These are phyloP conservation scores for Hyaloperonospora brassicae DNA, from an alignment of 352 stramenopile species.

Conservation along the genomic window DNA sequence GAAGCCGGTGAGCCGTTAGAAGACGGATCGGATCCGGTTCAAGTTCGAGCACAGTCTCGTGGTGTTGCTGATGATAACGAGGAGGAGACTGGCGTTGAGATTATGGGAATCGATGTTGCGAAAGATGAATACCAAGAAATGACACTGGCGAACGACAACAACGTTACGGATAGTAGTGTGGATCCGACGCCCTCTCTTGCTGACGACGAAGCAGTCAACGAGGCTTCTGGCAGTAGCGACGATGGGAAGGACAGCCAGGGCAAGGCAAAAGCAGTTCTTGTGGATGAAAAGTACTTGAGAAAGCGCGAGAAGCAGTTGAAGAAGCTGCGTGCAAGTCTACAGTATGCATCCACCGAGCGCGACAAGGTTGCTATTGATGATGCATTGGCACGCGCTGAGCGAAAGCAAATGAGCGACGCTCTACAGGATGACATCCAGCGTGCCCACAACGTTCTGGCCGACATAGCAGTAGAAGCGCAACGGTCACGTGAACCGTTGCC, in stretches of 20 bases:
- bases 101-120: constrained; percentile 2
- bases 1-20: constrained; percentile 37
- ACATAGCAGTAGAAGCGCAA: constrained; percentile 25
- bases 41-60: constrained; percentile 18
- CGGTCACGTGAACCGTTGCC: constrained; percentile 12
- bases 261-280: constrained; percentile 38
- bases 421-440: constrained; percentile 44
- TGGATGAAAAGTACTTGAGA: constrained; percentile 71
- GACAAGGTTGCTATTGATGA: constrained; percentile 47
- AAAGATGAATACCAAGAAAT: constrained; percentile 2
- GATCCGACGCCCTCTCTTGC: constrained; percentile 1
- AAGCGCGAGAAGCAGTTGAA: constrained; percentile 72
- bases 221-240: constrained; percentile 27
- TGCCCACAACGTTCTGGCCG: constrained; percentile 37
- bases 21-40: constrained; percentile 15
- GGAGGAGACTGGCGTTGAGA: constrained; percentile 6
- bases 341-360: constrained; percentile 38
- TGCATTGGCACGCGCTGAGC: constrained; percentile 53
- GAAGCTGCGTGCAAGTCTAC: constrained; percentile 42
- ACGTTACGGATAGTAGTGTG: background rate
- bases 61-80: constrained; percentile 4
- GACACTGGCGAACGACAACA: constrained; percentile 3
- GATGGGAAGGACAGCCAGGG: constrained; percentile 28
- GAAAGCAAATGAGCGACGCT: constrained; percentile 71
- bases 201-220: constrained; percentile 26